Conservation (phyloP, 306 rosid species). For the Rubus parviflorus region DNA sequence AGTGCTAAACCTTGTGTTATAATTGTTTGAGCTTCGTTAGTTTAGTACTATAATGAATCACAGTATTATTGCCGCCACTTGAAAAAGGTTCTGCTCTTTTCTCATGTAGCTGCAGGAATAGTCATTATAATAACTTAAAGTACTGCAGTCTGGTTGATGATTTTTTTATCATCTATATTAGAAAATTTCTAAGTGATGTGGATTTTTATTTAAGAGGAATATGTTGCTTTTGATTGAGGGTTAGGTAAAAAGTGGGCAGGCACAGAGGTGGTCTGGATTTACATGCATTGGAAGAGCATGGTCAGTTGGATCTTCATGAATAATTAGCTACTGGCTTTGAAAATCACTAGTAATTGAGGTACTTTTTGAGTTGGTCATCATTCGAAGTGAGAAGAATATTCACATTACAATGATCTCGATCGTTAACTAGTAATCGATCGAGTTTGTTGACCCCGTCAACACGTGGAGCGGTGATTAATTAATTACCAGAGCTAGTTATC, state of each 20-base stretch:
- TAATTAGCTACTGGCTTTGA: not conserved
- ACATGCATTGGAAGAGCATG: constrained; percentile 19
- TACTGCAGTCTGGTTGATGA: not conserved
- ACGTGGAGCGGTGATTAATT: constrained; percentile 9
- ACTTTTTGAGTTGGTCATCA: not conserved
- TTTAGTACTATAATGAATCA: constrained; percentile 2
- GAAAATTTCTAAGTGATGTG: no score
- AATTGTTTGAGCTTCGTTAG: no score
- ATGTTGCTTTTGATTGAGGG: not conserved
- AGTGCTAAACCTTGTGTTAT: no score
- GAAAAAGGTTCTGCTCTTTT: constrained; percentile 12
- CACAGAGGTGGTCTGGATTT: constrained; percentile 8
- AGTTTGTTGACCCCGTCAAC: constrained; percentile 7
- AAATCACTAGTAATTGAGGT: not conserved
- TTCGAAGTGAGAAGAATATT: not conserved
- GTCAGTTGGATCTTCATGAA: constrained; percentile 1
- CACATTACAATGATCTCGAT: not conserved
- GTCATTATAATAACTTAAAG: not conserved
- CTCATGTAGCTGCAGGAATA: constrained; percentile 1
- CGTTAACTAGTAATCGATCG: not conserved
- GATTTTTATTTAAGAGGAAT: no score
- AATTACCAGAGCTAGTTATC: not conserved
- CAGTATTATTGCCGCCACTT: not conserved
- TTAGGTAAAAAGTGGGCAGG: constrained; percentile 15
- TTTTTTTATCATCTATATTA: no score